Conservation (phyloP, 352 stramenopile species). For the Plasmopara muralis region DNA sequence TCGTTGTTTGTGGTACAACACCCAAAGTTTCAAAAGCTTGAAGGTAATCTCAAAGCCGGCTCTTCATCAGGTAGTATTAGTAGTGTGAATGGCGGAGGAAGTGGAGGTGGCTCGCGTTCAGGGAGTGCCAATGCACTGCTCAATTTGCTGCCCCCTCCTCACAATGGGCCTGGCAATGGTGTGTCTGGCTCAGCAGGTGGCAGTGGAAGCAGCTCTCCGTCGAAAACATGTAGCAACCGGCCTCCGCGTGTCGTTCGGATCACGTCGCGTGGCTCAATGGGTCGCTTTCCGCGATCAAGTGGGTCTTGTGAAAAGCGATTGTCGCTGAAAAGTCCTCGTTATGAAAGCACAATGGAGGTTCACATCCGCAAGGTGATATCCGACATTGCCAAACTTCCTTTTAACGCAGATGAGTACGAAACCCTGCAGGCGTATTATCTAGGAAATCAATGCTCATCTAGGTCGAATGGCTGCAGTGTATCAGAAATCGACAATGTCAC, state of each 20-base stretch:
- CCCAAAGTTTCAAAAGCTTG: slow-evolving; percentile 46
- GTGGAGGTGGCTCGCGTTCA: slow-evolving; percentile 24
- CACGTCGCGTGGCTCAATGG: slow-evolving; percentile 35
- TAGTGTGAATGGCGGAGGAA: slow-evolving; percentile 27
- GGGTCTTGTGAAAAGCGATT: slow-evolving; percentile 38
- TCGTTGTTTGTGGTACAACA: slow-evolving; percentile 27
- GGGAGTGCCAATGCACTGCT: slow-evolving; percentile 36
- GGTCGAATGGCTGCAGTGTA: slow-evolving; percentile 23
- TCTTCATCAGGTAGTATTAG: slow-evolving; percentile 44
- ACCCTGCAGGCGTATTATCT: slow-evolving; percentile 60
- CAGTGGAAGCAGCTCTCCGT: slow-evolving; percentile 22
- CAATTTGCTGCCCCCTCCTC: slow-evolving; percentile 29
- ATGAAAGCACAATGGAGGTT: slow-evolving; percentile 66
- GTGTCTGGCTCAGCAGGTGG: slow-evolving; percentile 15
- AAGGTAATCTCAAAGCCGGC: slow-evolving; percentile 36
- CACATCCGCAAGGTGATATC: slow-evolving; percentile 61
- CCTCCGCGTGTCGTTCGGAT: slow-evolving; percentile 38
- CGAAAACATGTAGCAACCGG: slow-evolving; percentile 34
- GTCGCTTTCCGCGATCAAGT: slow-evolving; percentile 26
- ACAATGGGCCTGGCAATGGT: slow-evolving; percentile 21
- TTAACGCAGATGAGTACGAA: slow-evolving; percentile 57
- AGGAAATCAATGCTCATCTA: slow-evolving; percentile 34
- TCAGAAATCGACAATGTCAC: slow-evolving; percentile 19
- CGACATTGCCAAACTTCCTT: slow-evolving; percentile 56
- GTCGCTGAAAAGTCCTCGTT: slow-evolving; percentile 61